Percentiles rank a stretch among this genome's conserved stretches.
phyloP scores from a whole-genome alignment of 805 yeast genomes.

The Barnettozyma sucrosica region DNA sequence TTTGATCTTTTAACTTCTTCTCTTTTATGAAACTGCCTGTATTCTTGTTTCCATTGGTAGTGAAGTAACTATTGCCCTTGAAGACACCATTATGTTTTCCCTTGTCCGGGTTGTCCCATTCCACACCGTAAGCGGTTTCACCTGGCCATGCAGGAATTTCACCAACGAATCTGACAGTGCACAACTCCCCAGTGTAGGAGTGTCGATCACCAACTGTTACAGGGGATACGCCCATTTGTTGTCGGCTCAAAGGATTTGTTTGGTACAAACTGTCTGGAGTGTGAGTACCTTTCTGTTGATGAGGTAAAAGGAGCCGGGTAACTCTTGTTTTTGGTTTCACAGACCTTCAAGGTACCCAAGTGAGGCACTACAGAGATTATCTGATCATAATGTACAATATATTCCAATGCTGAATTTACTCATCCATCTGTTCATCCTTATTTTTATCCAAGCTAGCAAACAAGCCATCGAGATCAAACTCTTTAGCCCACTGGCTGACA shows the following conservation, averaged over 20 bases:
- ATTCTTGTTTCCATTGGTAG: conserved; percentile 24
- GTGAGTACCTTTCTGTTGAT: neutral
- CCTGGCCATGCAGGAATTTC: conserved; percentile 56
- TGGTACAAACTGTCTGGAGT: neutral
- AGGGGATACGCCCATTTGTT: neutral
- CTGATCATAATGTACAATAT: neutral
- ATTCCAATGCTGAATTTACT: neutral
- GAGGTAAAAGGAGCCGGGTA: neutral
- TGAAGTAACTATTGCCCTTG: conserved; percentile 52
- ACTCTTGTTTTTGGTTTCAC: neutral
- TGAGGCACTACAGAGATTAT: neutral
- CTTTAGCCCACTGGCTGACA: conserved; percentile 89
- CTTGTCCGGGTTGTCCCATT: conserved; percentile 69
- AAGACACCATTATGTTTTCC: conserved; percentile 71
- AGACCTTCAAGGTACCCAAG: no score
- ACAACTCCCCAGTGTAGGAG: conserved; percentile 39
- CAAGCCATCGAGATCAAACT: conserved; percentile 84
- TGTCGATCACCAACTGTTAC: conserved; percentile 26
- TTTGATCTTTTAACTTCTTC: conserved; percentile 30
- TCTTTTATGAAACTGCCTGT: conserved; percentile 64
- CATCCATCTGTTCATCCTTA: conserved; percentile 21
- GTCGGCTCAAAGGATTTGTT: neutral
- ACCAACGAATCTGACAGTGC: conserved; percentile 64
- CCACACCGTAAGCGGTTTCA: conserved; percentile 61
- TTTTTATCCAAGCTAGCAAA: conserved; percentile 39